Evolutionary conservation across 2,329 filamentous ascomycete genomes (phyloP).

Genomic region (Verticillium nonalfalfae): DNA sequence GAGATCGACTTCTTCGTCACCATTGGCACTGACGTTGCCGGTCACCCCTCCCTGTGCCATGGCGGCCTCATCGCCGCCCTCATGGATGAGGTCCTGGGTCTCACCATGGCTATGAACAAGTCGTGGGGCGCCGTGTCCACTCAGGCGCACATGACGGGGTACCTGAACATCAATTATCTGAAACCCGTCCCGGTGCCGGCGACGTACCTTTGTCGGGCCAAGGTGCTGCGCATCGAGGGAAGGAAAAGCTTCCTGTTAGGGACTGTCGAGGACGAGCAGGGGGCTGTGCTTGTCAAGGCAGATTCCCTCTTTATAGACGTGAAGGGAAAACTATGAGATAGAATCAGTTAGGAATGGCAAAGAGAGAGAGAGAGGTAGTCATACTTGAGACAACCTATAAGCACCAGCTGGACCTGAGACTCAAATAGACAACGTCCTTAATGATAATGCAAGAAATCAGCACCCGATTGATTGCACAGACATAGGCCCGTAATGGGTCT

Average conservation of each 20-base stretch:
- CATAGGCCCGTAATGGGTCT: no score
- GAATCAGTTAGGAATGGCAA: not conserved
- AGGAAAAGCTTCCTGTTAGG: slow-evolving; percentile 26
- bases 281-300: slow-evolving; percentile 21
- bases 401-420: no score
- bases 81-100: slow-evolving; percentile 29
- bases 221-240: slow-evolving; percentile 22
- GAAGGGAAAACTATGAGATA: slow-evolving; percentile 7
- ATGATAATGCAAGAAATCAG: no score
- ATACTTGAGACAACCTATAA: no score
- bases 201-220: slow-evolving; percentile 22
- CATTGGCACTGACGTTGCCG: slow-evolving; percentile 25
- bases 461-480: no score
- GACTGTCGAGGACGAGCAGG: slow-evolving; percentile 22
- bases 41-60: slow-evolving; percentile 25
- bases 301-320: slow-evolving; percentile 9
- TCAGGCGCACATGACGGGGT: slow-evolving; percentile 24
- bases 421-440: no score
- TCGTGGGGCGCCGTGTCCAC: slow-evolving; percentile 19
- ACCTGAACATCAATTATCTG: slow-evolving; percentile 26
- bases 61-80: slow-evolving; percentile 29
- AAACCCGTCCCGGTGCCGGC: slow-evolving; percentile 22
- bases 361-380: no score
- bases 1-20: slow-evolving; percentile 23
- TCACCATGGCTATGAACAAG: slow-evolving; percentile 27